Base-by-base conservation (phyloP, 148 eudicot species). In the Hydrangea macrophylla region DNA sequence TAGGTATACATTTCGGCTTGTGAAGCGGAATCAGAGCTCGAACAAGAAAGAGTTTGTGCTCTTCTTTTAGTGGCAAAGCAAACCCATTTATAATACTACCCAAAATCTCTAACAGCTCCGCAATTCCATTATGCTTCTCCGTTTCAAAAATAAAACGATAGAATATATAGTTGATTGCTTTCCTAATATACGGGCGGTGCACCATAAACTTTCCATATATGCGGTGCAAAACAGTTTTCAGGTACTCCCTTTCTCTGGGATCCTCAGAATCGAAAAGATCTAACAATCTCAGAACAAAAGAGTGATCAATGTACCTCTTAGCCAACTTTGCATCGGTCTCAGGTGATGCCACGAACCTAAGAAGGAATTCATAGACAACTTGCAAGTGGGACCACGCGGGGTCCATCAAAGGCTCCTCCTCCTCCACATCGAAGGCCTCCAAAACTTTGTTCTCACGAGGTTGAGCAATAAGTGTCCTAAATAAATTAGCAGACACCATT, bases 371-470 rank as follows among this genome's bases (percentile, higher is more conserved):
- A 55, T 92, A 92, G 12, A 88, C 89, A 62, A 89, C 81, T 82
- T 92, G 97, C 82, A 92, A 72, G 67, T 92, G 97, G 44, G 97
- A 84, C 97, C 97, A 92, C n/a, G 97, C 85, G 23, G 92, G 95
- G 60, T 92, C 97, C 97, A 89, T 89, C 65, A 80, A 75, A 33
- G 92, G 95, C 67, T 92, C 97, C 70, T 90, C 97, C 54, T 90
- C 97, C 22, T 88, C 94, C 73, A 88, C 45, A 71, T 90, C 97
- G 81, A 84, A 78, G 57, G 80, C 79, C 60, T 84, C 88, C 55
- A 80, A 68, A 33, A 68, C 75, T 76, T 85, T 88, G 78, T 80
- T 88, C 76, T 91, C 95, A 66, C 85, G 86, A 69, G 92, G 85
- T 68, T 91, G 97, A 73, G 96, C 58, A 51, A 68, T 76, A 45